A percentile compares a stretch with the other conserved stretches of the same genome.
phyloP scores from a whole-genome alignment of 768 basidiomycete genomes.

The Boletus subcaerulescens region DNA sequence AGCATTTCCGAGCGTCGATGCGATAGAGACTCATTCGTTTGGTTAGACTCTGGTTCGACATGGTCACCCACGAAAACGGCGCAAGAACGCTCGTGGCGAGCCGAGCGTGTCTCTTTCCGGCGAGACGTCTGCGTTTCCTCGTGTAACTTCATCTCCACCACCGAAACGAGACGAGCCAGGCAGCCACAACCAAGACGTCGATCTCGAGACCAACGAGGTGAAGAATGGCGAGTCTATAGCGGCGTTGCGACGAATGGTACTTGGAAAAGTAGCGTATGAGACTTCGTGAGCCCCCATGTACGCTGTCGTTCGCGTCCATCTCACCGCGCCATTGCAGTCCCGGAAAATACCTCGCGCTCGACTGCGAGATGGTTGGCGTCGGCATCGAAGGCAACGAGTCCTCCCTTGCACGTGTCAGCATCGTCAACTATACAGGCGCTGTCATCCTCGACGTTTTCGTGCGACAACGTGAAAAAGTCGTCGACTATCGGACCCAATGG shows the following conservation, averaged over 20 bases:
- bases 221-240: conserved; percentile 50
- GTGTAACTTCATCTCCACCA: neutral
- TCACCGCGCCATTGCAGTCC: conserved; percentile 38
- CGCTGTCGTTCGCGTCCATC: neutral
- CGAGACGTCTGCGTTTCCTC: neutral
- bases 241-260: conserved; percentile 50
- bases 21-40: neutral
- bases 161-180: neutral
- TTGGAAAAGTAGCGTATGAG: conserved; percentile 42
- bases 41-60: conserved; percentile 9
- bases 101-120: neutral
- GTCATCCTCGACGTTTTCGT: conserved; percentile 85
- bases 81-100: conserved; percentile 14
- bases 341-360: conserved; percentile 78
- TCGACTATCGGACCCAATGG: conserved; percentile 89
- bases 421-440: conserved; percentile 87
- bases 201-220: conserved; percentile 23
- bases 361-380: conserved; percentile 55
- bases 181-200: conserved; percentile 7
- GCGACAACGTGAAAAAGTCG: conserved; percentile 78
- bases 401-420: conserved; percentile 16
- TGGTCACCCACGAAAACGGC: conserved; percentile 14
- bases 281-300: conserved; percentile 39
- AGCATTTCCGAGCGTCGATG: neutral
- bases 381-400: conserved; percentile 14